Evolutionary conservation across 1,284 basidiomycete genomes (phyloP).

Genomic region (Puccinia horiana): DNA sequence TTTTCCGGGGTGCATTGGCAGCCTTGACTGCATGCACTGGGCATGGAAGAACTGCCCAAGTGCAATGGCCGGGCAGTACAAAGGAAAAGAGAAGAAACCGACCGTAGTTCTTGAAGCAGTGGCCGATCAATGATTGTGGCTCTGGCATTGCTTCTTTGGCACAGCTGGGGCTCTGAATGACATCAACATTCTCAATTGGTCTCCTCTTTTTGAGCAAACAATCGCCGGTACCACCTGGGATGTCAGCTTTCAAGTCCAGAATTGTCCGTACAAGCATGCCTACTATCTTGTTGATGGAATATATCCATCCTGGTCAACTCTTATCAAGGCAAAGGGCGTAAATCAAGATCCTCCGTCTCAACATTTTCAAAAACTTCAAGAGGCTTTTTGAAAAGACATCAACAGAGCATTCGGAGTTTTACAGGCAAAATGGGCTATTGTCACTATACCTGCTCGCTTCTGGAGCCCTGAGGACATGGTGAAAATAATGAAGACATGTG

Average conservation of each 20-base stretch:
- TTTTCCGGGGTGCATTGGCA: slow-evolving; percentile 25
- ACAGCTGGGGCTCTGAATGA: slow-evolving; percentile 21
- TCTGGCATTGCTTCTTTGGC: slow-evolving; percentile 12
- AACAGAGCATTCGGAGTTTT: slow-evolving; percentile 7
- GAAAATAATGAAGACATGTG: not conserved
- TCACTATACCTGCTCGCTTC: not conserved
- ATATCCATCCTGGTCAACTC: not conserved
- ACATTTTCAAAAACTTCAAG: not conserved
- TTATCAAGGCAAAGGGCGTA: not conserved
- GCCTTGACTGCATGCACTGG: slow-evolving; percentile 34
- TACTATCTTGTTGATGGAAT: slow-evolving; percentile 27
- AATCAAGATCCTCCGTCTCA: not conserved
- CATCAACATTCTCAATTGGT: not conserved
- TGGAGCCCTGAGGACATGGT: slow-evolving; percentile 5
- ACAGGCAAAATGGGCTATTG: slow-evolving; percentile 5
- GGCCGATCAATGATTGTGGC: not conserved
- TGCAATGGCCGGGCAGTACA: slow-evolving; percentile 1
- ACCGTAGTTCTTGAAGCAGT: slow-evolving; percentile 31
- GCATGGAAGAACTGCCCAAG: slow-evolving; percentile 27
- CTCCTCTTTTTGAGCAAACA: not conserved
- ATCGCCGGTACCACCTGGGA: not conserved
- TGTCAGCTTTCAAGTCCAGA: not conserved
- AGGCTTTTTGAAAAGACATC: slow-evolving; percentile 4
- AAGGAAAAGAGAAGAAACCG: slow-evolving; percentile 28
- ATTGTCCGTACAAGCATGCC: not conserved